Base-by-base conservation (phyloP, 495 filamentous ascomycete species). In the Sporormia fimetaria region DNA sequence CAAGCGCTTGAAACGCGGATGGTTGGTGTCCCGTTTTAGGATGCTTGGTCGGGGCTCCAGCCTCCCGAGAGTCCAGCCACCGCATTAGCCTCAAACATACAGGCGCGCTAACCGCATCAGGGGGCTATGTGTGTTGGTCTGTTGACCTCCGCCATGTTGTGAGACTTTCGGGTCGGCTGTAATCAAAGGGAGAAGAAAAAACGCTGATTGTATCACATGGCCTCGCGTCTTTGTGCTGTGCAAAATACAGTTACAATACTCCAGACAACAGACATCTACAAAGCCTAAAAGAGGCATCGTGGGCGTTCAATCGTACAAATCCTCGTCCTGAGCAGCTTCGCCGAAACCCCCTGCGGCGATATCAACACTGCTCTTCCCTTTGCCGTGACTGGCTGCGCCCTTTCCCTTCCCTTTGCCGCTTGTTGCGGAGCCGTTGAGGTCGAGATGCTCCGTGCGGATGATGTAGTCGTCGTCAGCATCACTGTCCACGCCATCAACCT, bases 381-480 rank as follows among this genome's bases (percentile, higher is more conserved):
- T 78, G 11, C 62, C 65, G 30, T 69, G 35, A 23, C 17, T 22
- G 4, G 41, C 31, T 68, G 16, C 28, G 28, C 21, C 66, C 68
- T 51, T 78, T 74, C 21, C 63, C 64, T 39, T 70, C 69, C 33
- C 42, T 71, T 75, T 25, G 63, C 71, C 49, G 75, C 60, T 63
- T 31, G 67, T 51, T 45, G 38, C 56, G 47, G 11, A 22, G 8
- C 50, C 53, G 33, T 51, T 57, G 21, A 53, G 8, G 9, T 47
- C 28, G 20, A 55, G 26, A 27, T 74, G 67, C 38, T 73, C 71
- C 28, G 60, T 63, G 26, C 56, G 35, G 26, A 59, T 55, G 11
- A 73, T 62, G 47, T 66, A 66, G 23, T 62, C 64, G 28, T 61
- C 66, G 2, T 48, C 48, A 21, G 33, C 20, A 10, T 14, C 34